Evolutionary conservation across 768 basidiomycete genomes (phyloP), one percentile per base, ranked within the genome.

Genomic region (Krasilnikovozyma curviuscula): DNA sequence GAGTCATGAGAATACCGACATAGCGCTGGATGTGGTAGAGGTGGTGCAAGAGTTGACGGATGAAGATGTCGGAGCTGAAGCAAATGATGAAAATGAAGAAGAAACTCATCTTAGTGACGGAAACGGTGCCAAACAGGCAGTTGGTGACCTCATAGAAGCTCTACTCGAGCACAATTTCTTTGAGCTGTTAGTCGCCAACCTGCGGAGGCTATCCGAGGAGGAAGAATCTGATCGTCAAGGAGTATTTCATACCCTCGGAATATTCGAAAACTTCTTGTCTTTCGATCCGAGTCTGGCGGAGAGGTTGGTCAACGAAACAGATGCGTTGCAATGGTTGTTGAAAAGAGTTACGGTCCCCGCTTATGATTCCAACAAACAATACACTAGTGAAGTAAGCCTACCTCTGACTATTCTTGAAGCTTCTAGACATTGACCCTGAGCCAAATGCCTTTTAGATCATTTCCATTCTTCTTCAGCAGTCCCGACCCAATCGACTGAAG

Each of bases 1-100:
- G 48, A 83, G 77, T 48, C 89, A 98, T 61, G 93, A 98, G 65
- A 98, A 98, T 62, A 73, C 79, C 40, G 93, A 98, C 65, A 95
- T 98, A 52, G 82, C 83, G n/a, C 82, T 97, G 46, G 88, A 93
- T 55, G 81, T 85, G 28, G 78, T 97, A 30, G 83, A 89, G 60
- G 73, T 91, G 18, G 70, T 98, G 5, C 79, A 86, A 57, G 93
- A 98, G 64, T 71, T 95, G 52, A 91, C 88, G 1, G 93, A 98
- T 55, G 93, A 97, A 64, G 91, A 97, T 57, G 83, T 84, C 2
- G 82, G 81, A 5, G 78, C 81, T 40, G 82, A 79, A 57, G 73
- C 61, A 2, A 76, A 75, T 23, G 76, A 74, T 9, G 73, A 70
- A 7, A 72, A 79, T 0, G 79, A 79, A 21, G 74, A 74, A 12